Conservation (phyloP, 2,329 filamentous ascomycete species). For the Pyrenochaeta sp. region DNA sequence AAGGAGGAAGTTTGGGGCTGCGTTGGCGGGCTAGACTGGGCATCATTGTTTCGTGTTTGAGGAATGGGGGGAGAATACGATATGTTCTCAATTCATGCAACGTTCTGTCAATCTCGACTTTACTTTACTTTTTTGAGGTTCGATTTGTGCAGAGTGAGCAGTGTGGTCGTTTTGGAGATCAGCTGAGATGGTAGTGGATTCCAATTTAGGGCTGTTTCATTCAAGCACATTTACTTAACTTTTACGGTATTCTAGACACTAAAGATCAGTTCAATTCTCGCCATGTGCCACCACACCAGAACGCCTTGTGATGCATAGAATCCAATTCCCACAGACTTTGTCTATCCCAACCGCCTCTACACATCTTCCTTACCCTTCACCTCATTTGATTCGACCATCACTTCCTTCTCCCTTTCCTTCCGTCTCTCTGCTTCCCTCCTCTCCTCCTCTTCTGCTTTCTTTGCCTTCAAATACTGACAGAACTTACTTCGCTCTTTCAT, state of each 20-base stretch:
- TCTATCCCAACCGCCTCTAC: not conserved
- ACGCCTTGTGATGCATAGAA: not conserved
- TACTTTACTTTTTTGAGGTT: no score
- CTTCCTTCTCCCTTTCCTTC: constrained; percentile 1
- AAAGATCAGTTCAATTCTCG: no score
- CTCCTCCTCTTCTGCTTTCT: constrained; percentile 43
- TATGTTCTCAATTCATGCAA: not conserved
- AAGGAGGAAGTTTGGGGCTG: not conserved
- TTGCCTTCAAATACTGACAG: constrained; percentile 64
- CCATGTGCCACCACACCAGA: not conserved
- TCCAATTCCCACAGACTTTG: not conserved
- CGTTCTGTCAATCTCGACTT: no score
- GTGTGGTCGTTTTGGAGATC: no score
- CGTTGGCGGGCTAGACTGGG: not conserved
- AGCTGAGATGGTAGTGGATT: no score
- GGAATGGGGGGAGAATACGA: not conserved
- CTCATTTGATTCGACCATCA: constrained; percentile 3
- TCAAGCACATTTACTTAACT: no score
- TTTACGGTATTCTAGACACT: not conserved
- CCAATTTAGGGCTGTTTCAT: no score
- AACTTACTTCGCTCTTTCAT: constrained; percentile 68
- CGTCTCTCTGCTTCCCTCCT: constrained; percentile 27
- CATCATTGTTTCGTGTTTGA: not conserved
- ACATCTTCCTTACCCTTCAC: constrained; percentile 23
- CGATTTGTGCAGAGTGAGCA: no score